These are phyloP conservation scores for Penicillium alfredii DNA, from an alignment of 495 filamentous ascomycete species.

Conservation along the genomic window DNA sequence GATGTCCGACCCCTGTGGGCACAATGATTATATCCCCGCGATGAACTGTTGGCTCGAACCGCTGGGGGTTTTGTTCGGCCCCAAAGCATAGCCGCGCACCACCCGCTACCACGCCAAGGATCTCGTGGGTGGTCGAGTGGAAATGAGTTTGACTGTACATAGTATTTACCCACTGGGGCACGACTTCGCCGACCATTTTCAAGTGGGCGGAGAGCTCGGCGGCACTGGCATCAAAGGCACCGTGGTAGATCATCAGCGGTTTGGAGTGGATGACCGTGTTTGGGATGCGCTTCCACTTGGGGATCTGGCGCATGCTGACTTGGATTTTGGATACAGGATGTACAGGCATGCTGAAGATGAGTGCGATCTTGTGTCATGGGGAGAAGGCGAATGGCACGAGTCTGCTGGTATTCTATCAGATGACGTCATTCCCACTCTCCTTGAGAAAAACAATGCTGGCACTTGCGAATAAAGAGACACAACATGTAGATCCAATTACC, in stretches of 20 bases:
- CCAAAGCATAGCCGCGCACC: slow-evolving; percentile 61
- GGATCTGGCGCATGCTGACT: slow-evolving; percentile 54
- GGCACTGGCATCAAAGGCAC: slow-evolving; percentile 43
- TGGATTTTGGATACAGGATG: slow-evolving; percentile 43
- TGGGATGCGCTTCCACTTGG: slow-evolving; percentile 50
- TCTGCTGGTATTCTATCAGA: too few species aligned
- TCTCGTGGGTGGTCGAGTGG: slow-evolving; percentile 61
- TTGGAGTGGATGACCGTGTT: slow-evolving; percentile 61
- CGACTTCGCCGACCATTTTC: slow-evolving; percentile 43
- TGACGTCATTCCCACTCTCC: too few species aligned
- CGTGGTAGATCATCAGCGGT: slow-evolving; percentile 57
- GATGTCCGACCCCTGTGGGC: slow-evolving; percentile 60
- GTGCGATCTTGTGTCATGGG: too few species aligned
- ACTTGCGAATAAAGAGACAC: too few species aligned
- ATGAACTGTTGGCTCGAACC: slow-evolving; percentile 49
- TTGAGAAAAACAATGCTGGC: too few species aligned
- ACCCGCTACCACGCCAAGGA: slow-evolving; percentile 54
- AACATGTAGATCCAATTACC: too few species aligned
- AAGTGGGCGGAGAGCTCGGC: slow-evolving; percentile 51
- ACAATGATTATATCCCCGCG: slow-evolving; percentile 61
- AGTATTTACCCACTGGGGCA: slow-evolving; percentile 60
- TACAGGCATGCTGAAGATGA: slow-evolving; percentile 23
- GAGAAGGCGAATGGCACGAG: too few species aligned
- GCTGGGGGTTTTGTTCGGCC: slow-evolving; percentile 53
- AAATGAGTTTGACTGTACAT: slow-evolving; percentile 63